phyloP scores from a whole-genome alignment of 345 rosid species.

The thale cress (Arabidopsis thaliana) region DNA sequence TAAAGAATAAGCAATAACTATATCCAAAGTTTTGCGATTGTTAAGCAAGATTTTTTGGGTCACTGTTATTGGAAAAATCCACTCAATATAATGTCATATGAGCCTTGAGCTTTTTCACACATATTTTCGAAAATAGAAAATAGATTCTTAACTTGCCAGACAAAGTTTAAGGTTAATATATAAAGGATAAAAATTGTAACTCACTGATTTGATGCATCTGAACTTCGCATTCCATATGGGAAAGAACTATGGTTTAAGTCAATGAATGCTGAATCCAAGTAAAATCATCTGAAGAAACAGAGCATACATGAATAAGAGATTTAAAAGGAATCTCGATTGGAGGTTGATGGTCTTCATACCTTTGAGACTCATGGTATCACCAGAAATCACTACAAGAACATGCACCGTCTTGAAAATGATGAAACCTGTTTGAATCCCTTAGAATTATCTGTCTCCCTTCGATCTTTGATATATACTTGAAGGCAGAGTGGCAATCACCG shows the following conservation, averaged over 20 bases:
- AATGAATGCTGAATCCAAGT: slow-evolving; percentile 60
- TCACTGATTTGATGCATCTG: slow-evolving; percentile 74
- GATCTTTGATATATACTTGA: slow-evolving; percentile 80
- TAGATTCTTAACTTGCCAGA: slow-evolving; percentile 2
- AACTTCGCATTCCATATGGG: slow-evolving; percentile 65
- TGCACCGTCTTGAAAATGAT: slow-evolving; percentile 77
- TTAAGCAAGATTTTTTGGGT: slow-evolving; percentile 71
- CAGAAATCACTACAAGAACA: slow-evolving; percentile 91
- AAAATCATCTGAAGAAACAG: slow-evolving; percentile 12
- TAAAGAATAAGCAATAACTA: slow-evolving; percentile 19
- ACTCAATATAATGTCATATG: slow-evolving; percentile 62
- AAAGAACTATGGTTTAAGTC: slow-evolving; percentile 76
- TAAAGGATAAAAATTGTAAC: slow-evolving; percentile 28
- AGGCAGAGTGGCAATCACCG: slow-evolving; percentile 84
- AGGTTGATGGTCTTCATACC: slow-evolving; percentile 27
- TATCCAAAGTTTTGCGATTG: slow-evolving; percentile 44
- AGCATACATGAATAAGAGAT: neutral
- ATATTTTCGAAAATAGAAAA: slow-evolving; percentile 49
- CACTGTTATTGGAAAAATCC: slow-evolving; percentile 69
- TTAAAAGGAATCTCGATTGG: neutral
- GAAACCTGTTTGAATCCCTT: slow-evolving; percentile 89
- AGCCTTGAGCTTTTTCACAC: slow-evolving; percentile 63
- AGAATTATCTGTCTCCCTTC: slow-evolving; percentile 64
- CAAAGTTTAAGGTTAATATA: slow-evolving; percentile 6
- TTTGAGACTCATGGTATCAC: slow-evolving; percentile 47